Evolutionary conservation across 306 rosid species (phyloP), one percentile per base, ranked within the genome.

Genomic region (Fragaria ananassa): DNA sequence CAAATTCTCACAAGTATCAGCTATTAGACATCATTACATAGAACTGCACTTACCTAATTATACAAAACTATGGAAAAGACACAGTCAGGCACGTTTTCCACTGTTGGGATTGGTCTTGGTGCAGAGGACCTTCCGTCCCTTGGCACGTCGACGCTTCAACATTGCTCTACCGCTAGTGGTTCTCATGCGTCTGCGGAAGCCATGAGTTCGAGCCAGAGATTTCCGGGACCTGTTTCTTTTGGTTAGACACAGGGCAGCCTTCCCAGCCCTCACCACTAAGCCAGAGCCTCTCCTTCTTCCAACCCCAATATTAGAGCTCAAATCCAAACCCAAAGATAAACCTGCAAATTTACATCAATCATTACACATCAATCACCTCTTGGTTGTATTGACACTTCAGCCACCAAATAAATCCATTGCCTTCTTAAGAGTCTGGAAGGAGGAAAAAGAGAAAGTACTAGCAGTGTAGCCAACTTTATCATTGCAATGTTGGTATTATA

Each of bases 71-170:
- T 5, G 50, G 19, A 57, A 29, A 53, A 19, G 35, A 57, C 42
- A 58, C 60, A 47, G 68, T 72, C 83, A 85, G 41, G 86, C 76
- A 8, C 85, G 78, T 79, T 89, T 90, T 64, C 98, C 99, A 31
- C 93, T 90, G 50, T 76, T 88, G 70, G 97, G 88, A 50, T 96
- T 77, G 37, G 94, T 76, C 82, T 96, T 96, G 4, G 98, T 86
- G 93, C 99, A 96, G 63, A 91, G 97, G 71, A 92, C 50, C 85
- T 85, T 96, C 34, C 99, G 86, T 11, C 98, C 99, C 91, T 92
- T 96, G 23, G 97, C 97, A 23, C 96, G 93, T 23, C 99, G 79
- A 12, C 98, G 90, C 83, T 88, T 92, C 18, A 96, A 62, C 29
- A 92, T 8, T 65, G 93, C 93, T 79, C 97, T 88, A 39, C 99